Percentiles rank a stretch among this genome's conserved stretches.
phyloP scores from a whole-genome alignment of 2,329 filamentous ascomycete species.

The Cercospora sesami region DNA sequence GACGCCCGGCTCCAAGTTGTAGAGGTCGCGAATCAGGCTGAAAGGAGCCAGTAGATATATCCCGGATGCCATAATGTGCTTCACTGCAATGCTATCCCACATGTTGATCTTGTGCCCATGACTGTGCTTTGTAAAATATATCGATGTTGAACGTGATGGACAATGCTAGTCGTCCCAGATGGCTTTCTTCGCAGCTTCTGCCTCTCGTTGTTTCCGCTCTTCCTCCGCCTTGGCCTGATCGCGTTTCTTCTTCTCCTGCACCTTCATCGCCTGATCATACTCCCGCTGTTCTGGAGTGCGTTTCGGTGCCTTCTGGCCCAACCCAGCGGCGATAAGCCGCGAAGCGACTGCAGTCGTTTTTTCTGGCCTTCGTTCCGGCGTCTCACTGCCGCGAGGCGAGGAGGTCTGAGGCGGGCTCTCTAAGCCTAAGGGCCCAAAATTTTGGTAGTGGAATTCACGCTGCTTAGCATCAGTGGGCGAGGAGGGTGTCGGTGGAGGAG shows the following conservation, averaged over 20 bases:
- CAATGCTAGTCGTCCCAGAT: conserved; percentile 70
- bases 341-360: conserved; percentile 92
- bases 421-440: conserved; percentile 24
- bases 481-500: conserved; percentile 68
- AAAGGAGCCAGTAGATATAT: not conserved
- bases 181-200: conserved; percentile 74
- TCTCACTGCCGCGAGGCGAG: not conserved
- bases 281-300: conserved; percentile 85
- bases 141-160: not conserved
- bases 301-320: conserved; percentile 78
- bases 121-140: not conserved
- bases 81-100: not conserved
- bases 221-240: conserved; percentile 71
- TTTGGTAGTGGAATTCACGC: conserved; percentile 25
- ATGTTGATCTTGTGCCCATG: not conserved
- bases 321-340: conserved; percentile 82
- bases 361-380: conserved; percentile 59
- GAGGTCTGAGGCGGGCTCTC: not conserved
- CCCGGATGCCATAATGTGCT: not conserved
- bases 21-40: not conserved
- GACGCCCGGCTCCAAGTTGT: conserved; percentile 22
- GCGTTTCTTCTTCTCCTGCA: conserved; percentile 77
- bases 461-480: conserved; percentile 48
- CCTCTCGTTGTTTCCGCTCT: conserved; percentile 61
- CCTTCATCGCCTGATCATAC: conserved; percentile 77